These are phyloP conservation scores for Leptographium radiaticola DNA, from an alignment of 2,329 filamentous ascomycete species.

Conservation along the genomic window DNA sequence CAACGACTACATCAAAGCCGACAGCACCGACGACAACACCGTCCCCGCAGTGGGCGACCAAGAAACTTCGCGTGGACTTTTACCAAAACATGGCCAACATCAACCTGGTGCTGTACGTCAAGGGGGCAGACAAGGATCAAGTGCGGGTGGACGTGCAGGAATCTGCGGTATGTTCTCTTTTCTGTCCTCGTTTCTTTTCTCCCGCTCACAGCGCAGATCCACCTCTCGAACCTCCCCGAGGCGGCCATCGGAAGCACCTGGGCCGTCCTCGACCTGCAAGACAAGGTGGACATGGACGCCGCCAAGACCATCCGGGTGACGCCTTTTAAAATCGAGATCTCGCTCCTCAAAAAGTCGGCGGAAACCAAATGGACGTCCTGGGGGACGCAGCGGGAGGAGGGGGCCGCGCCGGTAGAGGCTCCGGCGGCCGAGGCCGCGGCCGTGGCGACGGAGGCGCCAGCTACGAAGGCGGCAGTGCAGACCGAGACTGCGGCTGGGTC, in stretches of 20 bases:
- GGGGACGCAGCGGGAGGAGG: constrained; percentile 14
- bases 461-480: neutral
- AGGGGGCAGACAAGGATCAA: constrained; percentile 19
- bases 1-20: neutral
- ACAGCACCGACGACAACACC: neutral
- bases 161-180: constrained; percentile 7
- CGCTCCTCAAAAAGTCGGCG: constrained; percentile 15
- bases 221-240: constrained; percentile 8
- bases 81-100: constrained; percentile 26
- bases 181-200: neutral
- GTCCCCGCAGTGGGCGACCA: constrained; percentile 8
- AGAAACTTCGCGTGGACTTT: constrained; percentile 25
- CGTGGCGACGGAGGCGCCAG: neutral
- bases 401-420: constrained; percentile 3
- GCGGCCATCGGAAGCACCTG: constrained; percentile 9
- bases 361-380: constrained; percentile 19
- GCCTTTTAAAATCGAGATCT: constrained; percentile 21
- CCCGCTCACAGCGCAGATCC: neutral
- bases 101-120: constrained; percentile 26
- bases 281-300: constrained; percentile 12
- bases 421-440: neutral
- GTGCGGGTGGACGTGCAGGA: constrained; percentile 2
- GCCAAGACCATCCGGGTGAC: constrained; percentile 15
- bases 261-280: constrained; percentile 14
- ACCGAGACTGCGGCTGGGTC: neutral